Evolutionary conservation across 768 basidiomycete genomes (phyloP).

Genomic region (Amylocystis lapponica): DNA sequence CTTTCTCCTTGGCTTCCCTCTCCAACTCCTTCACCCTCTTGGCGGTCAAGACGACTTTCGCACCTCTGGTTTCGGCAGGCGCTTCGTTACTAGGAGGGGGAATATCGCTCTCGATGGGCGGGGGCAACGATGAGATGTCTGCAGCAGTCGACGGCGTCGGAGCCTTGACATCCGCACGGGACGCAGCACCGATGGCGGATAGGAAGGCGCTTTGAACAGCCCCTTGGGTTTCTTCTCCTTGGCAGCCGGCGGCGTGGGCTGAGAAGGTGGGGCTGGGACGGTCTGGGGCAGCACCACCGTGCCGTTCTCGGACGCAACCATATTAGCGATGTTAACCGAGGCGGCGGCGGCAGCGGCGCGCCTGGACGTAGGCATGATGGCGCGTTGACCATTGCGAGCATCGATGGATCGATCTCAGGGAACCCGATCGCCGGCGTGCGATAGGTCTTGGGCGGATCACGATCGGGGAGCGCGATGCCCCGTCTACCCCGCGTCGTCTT

Average conservation of each 20-base stretch:
- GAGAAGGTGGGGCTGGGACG: slow-evolving; percentile 36
- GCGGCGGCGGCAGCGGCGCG: slow-evolving; percentile 86
- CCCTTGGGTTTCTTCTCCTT: slow-evolving; percentile 71
- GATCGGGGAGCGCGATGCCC: slow-evolving; percentile 83
- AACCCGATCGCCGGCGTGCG: slow-evolving; percentile 85
- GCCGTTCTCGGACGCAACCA: slow-evolving; percentile 91
- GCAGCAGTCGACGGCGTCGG: slow-evolving; percentile 67
- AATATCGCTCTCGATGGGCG: slow-evolving; percentile 57
- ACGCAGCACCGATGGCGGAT: slow-evolving; percentile 47
- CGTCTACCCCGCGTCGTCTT: slow-evolving; percentile 77
- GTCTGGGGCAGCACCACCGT: slow-evolving; percentile 41
- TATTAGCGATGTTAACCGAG: slow-evolving; percentile 78
- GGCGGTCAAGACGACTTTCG: slow-evolving; percentile 41
- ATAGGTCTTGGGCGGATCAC: slow-evolving; percentile 88
- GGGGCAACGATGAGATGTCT: slow-evolving; percentile 50
- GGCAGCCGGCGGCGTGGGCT: slow-evolving; percentile 32
- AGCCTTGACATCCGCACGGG: slow-evolving; percentile 55
- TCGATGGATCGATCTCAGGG: slow-evolving; percentile 71
- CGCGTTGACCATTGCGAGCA: slow-evolving; percentile 57
- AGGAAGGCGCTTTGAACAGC: slow-evolving; percentile 66
- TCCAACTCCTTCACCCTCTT: slow-evolving; percentile 71
- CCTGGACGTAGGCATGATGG: slow-evolving; percentile 62
- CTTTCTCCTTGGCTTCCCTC: slow-evolving; percentile 77
- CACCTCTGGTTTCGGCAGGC: slow-evolving; percentile 42
- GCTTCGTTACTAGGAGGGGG: slow-evolving; percentile 31